Evolutionary conservation across 139 green algal species (phyloP).

Genomic region (Chlorella sp.): DNA sequence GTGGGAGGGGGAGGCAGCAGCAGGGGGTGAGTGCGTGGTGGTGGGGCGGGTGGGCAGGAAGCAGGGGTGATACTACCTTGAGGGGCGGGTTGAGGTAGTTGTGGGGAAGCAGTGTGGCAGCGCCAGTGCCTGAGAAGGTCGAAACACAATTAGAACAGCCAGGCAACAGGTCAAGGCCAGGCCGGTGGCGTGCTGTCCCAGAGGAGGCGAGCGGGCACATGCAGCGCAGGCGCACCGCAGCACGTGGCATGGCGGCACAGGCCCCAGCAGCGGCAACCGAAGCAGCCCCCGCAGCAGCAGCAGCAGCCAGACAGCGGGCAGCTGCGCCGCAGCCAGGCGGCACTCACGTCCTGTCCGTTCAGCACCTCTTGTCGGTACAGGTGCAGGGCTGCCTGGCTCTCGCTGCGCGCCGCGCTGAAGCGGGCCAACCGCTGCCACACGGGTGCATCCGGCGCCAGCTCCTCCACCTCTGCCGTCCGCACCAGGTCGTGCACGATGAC

Average conservation of each 20-base stretch:
- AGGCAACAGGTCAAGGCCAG: not conserved
- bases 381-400: not conserved
- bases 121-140: not conserved
- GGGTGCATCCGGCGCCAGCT: not conserved
- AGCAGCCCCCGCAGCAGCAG: not conserved
- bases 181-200: too few relatives aligned
- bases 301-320: not conserved
- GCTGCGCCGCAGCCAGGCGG: not conserved
- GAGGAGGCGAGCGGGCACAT: too few relatives aligned
- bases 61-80: not conserved
- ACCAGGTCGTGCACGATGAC: not conserved
- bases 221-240: not conserved
- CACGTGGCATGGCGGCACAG: too few relatives aligned
- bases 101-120: not conserved
- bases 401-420: not conserved
- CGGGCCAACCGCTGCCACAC: not conserved
- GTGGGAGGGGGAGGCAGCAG: not conserved
- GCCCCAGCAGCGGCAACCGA: too few relatives aligned
- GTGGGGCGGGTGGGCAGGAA: not conserved
- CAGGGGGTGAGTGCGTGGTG: not conserved
- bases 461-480: not conserved
- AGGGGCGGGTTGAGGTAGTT: not conserved
- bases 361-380: slow-evolving; percentile 20
- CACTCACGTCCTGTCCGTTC: slow-evolving; percentile 15
- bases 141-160: not conserved